A percentile compares a stretch with the other conserved stretches of the same genome.
Evolutionary conservation across 2,329 filamentous ascomycete species (phyloP).

Genomic region (Rhynchosporium agropyri): DNA sequence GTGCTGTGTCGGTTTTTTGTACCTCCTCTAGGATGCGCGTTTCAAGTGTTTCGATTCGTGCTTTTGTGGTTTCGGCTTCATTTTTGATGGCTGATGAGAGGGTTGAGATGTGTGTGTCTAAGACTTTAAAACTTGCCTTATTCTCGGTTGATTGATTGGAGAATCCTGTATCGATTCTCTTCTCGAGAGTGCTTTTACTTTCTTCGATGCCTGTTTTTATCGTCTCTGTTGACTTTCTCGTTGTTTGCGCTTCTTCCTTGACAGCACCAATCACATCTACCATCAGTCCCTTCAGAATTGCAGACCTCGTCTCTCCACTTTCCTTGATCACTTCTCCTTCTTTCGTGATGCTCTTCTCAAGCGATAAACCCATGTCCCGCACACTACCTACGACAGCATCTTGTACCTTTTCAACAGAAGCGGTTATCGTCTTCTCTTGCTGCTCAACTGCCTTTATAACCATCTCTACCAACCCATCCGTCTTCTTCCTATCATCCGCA

Average conservation of each 20-base stretch:
- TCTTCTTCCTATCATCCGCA: neutral
- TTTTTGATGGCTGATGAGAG: slow-evolving; percentile 13
- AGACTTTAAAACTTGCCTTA: neutral
- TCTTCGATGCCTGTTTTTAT: neutral
- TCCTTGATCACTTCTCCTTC: neutral
- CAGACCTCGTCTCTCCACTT: neutral
- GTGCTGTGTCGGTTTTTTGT: slow-evolving; percentile 6
- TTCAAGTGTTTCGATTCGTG: slow-evolving; percentile 12
- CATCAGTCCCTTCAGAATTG: neutral
- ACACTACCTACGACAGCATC: slow-evolving; percentile 1
- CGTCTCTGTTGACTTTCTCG: neutral
- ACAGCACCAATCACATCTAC: neutral
- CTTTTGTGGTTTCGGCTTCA: slow-evolving; percentile 13
- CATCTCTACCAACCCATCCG: neutral
- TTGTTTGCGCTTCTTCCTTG: neutral
- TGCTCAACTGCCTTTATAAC: slow-evolving; percentile 1
- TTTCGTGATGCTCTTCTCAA: neutral
- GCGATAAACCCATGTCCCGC: slow-evolving; percentile 5
- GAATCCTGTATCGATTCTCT: neutral
- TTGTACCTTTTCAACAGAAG: slow-evolving; percentile 8
- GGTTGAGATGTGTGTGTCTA: neutral
- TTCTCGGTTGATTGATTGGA: neutral
- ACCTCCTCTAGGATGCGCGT: slow-evolving; percentile 12
- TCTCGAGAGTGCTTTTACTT: neutral
- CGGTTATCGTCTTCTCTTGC: slow-evolving; percentile 7